Evolutionary conservation across 192 early-diverging fungal genomes (phyloP), one percentile per base, ranked within the genome.

Genomic region (Dissophora ornata): DNA sequence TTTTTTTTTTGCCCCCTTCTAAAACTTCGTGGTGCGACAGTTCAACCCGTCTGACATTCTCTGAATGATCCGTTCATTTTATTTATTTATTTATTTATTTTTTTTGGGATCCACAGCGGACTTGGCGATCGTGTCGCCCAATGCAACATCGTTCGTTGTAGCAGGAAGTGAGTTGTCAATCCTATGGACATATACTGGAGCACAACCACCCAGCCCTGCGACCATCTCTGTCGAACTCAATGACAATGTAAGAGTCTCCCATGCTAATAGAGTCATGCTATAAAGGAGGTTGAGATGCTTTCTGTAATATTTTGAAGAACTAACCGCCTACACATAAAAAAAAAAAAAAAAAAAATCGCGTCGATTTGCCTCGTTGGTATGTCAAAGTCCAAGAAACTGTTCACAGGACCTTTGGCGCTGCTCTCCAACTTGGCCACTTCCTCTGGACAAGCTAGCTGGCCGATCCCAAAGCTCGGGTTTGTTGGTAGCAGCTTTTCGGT

Each of bases 171-270:
- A 18, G n/a, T 22, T 71, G 2, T 36, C 40, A 2, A 62, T 71
- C 30, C 10, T 41, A 2, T 71, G 69, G 69, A 55, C 69, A 21
- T 71, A 62, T 44, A 44, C 59, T n/a, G 69, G 59, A 19, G 10
- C 52, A 6, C 30, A 22, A 12, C 64, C 64, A 13, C 44, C 54
- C 10, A 33, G 25, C 12, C 69, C 69, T 11, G 13, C 69, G 21
- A 71, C 69, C 33, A 71, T 71, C 21, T 71, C 69, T 18, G 51
- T 71, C 9, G 69, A 71, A 26, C 69, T 71, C 25, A 53, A 57
- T 11, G 69, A 71, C 34, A 71, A 62, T 25, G 69, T 48, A 71
- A 45, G 55, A 36, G n/a, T 34, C 33, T 16, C 21, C 36, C 18
- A 18, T 7, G 18, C 54, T 15, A 52, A 8, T 13, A 29, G 29